phyloP scores from a whole-genome alignment of 129 eudicot genomes.

The Oenanthe sinensis region DNA sequence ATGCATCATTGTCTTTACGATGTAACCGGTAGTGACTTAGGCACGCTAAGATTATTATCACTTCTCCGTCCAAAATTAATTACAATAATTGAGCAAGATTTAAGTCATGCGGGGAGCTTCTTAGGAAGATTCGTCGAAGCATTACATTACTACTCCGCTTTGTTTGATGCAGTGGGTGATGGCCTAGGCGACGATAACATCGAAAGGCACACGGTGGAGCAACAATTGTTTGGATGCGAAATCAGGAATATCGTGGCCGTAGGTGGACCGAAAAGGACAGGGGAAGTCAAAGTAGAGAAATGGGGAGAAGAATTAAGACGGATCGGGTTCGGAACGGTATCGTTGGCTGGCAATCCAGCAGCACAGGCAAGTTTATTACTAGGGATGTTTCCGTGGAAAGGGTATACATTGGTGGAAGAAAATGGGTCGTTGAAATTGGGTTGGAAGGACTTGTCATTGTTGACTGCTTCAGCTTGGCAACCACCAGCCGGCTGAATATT shows the following conservation, averaged over 20 bases:
- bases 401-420: constrained; percentile 83
- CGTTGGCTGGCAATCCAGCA: constrained; percentile 83
- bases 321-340: constrained; percentile 61
- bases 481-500: constrained; percentile 31
- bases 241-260: constrained; percentile 77
- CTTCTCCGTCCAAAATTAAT: constrained; percentile 54
- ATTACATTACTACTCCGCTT: constrained; percentile 80
- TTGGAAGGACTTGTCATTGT: constrained; percentile 87
- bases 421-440: constrained; percentile 76
- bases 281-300: constrained; percentile 70
- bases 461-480: constrained; percentile 94
- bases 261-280: constrained; percentile 72
- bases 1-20: constrained; percentile 81
- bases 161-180: constrained; percentile 89
- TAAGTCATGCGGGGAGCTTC: constrained; percentile 61
- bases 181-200: constrained; percentile 44
- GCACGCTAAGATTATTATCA: constrained; percentile 37
- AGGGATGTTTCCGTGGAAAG: constrained; percentile 94
- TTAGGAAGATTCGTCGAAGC: constrained; percentile 84
- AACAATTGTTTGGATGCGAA: constrained; percentile 63
- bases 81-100: constrained; percentile 73
- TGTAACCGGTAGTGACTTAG: constrained; percentile 59
- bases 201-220: constrained; percentile 74
- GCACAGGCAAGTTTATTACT: constrained; percentile 70
- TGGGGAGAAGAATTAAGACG: constrained; percentile 74